phyloP scores from a whole-genome alignment of 805 yeast genomes.

The Starmera pachycereana region DNA sequence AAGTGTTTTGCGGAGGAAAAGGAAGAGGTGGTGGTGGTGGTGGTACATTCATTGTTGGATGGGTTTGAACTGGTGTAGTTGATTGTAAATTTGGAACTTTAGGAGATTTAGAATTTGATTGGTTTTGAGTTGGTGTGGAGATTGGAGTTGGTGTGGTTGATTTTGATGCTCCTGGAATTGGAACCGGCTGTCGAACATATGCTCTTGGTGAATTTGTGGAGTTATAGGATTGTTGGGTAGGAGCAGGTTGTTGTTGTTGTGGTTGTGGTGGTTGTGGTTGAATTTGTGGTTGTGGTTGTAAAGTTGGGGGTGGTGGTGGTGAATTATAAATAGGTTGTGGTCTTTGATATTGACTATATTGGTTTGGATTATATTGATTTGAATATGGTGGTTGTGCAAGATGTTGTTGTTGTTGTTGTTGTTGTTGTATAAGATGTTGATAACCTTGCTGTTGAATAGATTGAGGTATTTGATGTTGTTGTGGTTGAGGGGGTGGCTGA shows the following conservation, averaged over 20 bases:
- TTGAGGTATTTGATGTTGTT: slow-evolving; percentile 5
- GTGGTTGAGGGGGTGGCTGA: slow-evolving; percentile 9
- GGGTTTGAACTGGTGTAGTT: too few species aligned
- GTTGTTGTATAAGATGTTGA: slow-evolving; percentile 5
- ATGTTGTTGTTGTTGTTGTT: background rate
- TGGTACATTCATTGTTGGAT: too few species aligned
- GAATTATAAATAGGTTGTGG: background rate
- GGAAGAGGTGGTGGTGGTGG: too few species aligned
- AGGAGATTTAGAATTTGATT: too few species aligned
- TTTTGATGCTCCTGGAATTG: too few species aligned
- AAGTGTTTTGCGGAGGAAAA: too few species aligned
- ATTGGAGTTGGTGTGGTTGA: too few species aligned
- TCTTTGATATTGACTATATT: background rate
- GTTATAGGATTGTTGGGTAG: slow-evolving; percentile 1
- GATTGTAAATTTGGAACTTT: too few species aligned
- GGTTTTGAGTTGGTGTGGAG: too few species aligned
- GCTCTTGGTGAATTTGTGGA: slow-evolving; percentile 3
- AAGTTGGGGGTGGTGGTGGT: background rate
- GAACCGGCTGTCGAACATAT: background rate
- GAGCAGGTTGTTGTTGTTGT: slow-evolving; percentile 4
- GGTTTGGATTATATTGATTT: background rate
- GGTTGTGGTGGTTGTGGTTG: slow-evolving; percentile 6
- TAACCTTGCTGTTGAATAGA: slow-evolving; percentile 2
- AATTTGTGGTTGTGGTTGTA: slow-evolving; percentile 4
- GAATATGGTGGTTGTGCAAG: background rate